Evolutionary conservation across 345 rosid genomes (phyloP), one percentile per base, ranked within the genome.

Genomic region (Dipteronia dyeriana): DNA sequence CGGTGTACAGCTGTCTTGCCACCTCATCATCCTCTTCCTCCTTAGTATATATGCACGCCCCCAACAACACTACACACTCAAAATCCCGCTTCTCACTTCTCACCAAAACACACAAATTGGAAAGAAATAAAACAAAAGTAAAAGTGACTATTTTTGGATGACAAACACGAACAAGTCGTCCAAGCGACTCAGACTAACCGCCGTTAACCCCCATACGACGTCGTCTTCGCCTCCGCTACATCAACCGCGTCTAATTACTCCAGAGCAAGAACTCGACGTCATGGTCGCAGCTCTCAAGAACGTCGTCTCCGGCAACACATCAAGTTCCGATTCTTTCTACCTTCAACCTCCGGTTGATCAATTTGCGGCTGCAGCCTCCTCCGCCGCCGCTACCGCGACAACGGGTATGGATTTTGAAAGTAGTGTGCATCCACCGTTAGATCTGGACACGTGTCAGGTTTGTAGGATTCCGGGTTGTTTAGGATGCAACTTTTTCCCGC

Each of bases 401-500:
- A 25, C 26, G 25, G 6, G 0, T 19, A 17, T 6, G 2, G 62
- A 74, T 2, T 47, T 57, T 25, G 19, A 63, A 0, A 49, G 9
- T 22, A 29, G 10, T 5, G 54, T 77, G 6, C 71, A 81, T 20
- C 86, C 82, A 23, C 75, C 84, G 26, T 71, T 84, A 0, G 91
- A 80, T 65, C 74, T 80, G 9, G 90, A 87, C 84, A 87, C 87
- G 79, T 96, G 99, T 43, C 85, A 72, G 39, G 80, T 86, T 3
- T 94, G 98, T 79, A 82, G 68, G 29, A 89, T 90, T 76, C 76
- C 80, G 13, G 98, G 94, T 1, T 94, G 99, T 76, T 81, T 90
- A 3, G 95, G 95, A 14, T 96, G 99, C 82, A 61, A 89, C 45
- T 85, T 85, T 86, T 96, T 96, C 90, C 82, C 90, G 84, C 90